A percentile compares a stretch with the other conserved stretches of the same genome.
These are phyloP conservation scores for Mrakia hoshinonis DNA, from an alignment of 768 basidiomycete genomes.

Conservation along the genomic window DNA sequence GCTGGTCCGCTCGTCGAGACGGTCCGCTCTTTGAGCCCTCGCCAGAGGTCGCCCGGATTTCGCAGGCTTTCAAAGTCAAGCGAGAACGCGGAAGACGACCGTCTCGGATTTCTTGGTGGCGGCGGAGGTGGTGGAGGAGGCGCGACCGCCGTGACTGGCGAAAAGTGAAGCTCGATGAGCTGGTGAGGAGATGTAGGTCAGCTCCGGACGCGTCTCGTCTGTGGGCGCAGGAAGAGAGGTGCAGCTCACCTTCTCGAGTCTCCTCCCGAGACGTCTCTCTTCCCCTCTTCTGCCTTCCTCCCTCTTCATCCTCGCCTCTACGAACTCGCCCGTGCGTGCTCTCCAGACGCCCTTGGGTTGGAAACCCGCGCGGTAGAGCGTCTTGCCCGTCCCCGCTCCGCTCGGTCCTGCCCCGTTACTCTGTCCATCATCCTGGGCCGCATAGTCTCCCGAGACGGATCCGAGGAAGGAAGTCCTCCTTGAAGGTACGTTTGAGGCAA, in stretches of 20 bases:
- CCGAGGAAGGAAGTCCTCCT: slow-evolving; percentile 3
- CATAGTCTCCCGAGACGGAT: not conserved
- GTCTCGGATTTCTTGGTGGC: not conserved
- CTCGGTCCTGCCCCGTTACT: not conserved
- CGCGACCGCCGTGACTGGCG: slow-evolving; percentile 33
- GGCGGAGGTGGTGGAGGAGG: not conserved
- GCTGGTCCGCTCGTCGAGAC: slow-evolving; percentile 29
- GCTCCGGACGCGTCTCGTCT: not conserved
- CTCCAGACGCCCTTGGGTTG: slow-evolving; percentile 81
- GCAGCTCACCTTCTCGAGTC: slow-evolving; percentile 72
- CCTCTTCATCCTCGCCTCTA: slow-evolving; percentile 41
- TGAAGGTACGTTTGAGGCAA: not conserved
- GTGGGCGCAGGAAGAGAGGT: not conserved
- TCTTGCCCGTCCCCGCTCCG: slow-evolving; percentile 22
- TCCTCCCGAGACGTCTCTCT: slow-evolving; percentile 69
- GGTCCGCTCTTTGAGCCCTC: slow-evolving; percentile 20
- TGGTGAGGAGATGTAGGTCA: slow-evolving; percentile 27
- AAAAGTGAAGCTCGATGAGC: slow-evolving; percentile 47
- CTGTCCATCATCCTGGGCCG: not conserved
- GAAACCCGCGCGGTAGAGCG: slow-evolving; percentile 74
- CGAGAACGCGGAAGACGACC: slow-evolving; percentile 57
- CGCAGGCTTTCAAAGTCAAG: slow-evolving; percentile 6
- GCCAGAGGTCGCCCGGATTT: slow-evolving; percentile 25
- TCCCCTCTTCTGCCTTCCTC: slow-evolving; percentile 58
- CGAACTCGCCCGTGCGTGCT: slow-evolving; percentile 73